These are phyloP conservation scores for Daldinia loculata DNA, from an alignment of 495 filamentous ascomycete species.

Conservation along the genomic window DNA sequence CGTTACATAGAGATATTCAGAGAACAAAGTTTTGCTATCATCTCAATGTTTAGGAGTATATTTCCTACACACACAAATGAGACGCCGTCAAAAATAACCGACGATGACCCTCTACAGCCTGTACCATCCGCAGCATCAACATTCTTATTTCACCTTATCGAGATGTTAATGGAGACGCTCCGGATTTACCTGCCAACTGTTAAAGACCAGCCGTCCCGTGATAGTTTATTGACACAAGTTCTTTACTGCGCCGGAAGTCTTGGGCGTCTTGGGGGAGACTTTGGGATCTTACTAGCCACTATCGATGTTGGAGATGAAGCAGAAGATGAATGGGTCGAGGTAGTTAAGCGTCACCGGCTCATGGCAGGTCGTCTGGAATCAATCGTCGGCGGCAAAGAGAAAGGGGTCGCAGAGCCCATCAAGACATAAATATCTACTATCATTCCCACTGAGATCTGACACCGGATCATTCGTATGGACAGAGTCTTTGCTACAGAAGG, in stretches of 20 bases:
- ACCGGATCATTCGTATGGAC: too few relatives aligned
- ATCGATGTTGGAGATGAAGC: constrained; percentile 66
- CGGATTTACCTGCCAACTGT: constrained; percentile 84
- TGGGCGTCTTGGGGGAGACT: constrained; percentile 90
- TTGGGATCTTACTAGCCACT: constrained; percentile 83
- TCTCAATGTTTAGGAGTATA: constrained; percentile 90
- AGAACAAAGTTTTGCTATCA: constrained; percentile 95
- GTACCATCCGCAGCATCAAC: constrained; percentile 81
- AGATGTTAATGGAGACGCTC: constrained; percentile 81
- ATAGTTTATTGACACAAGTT: constrained; percentile 92
- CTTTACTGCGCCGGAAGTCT: constrained; percentile 95
- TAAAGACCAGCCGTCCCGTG: constrained; percentile 76
- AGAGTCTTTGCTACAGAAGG: too few relatives aligned
- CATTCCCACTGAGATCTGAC: not conserved
- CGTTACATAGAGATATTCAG: constrained; percentile 97
- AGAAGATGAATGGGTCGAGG: constrained; percentile 85
- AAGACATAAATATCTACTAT: constrained; percentile 8
- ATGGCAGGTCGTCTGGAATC: constrained; percentile 88
- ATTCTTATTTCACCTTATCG: constrained; percentile 86
- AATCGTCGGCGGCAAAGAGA: constrained; percentile 66
- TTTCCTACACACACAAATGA: constrained; percentile 66
- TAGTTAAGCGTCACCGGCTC: constrained; percentile 87
- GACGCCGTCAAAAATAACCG: constrained; percentile 31
- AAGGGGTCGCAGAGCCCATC: constrained; percentile 2
- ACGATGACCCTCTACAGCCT: constrained; percentile 68